phyloP scores from a whole-genome alignment of 2,329 filamentous ascomycete species.

The Clarireedia sp. region DNA sequence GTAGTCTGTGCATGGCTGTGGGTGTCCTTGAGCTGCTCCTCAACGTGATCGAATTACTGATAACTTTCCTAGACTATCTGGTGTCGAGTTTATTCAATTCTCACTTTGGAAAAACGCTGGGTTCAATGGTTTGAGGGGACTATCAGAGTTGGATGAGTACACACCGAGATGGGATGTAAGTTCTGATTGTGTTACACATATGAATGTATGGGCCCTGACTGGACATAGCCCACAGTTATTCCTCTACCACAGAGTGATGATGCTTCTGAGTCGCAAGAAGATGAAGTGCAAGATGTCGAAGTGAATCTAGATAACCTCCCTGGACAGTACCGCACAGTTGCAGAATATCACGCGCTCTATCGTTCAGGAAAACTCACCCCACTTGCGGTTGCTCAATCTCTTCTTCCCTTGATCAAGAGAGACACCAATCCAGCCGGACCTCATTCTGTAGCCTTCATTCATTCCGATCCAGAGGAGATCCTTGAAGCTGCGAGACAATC shows the following conservation, averaged over 20 bases:
- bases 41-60: neutral
- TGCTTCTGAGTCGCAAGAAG: constrained; percentile 10
- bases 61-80: constrained; percentile 39
- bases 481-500: constrained; percentile 64
- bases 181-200: neutral
- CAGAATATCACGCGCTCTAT: constrained; percentile 73
- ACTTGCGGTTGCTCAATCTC: constrained; percentile 58
- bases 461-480: constrained; percentile 54
- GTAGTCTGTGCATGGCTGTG: constrained; percentile 55
- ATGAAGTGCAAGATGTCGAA: constrained; percentile 34
- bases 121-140: constrained; percentile 40
- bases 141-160: constrained; percentile 39
- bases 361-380: constrained; percentile 63
- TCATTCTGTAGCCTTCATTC: constrained; percentile 68
- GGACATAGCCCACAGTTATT: constrained; percentile 46
- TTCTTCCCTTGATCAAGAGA: constrained; percentile 63
- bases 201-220: neutral
- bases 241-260: constrained; percentile 35
- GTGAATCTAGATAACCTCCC: constrained; percentile 35
- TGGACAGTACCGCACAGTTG: constrained; percentile 57
- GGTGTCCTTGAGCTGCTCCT: constrained; percentile 21
- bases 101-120: constrained; percentile 63
- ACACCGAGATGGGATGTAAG: constrained; percentile 43
- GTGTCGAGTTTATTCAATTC: constrained; percentile 52
- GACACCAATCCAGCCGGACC: constrained; percentile 45